phyloP scores from a whole-genome alignment of 1,284 basidiomycete species.

The Trametes hirsuta region DNA sequence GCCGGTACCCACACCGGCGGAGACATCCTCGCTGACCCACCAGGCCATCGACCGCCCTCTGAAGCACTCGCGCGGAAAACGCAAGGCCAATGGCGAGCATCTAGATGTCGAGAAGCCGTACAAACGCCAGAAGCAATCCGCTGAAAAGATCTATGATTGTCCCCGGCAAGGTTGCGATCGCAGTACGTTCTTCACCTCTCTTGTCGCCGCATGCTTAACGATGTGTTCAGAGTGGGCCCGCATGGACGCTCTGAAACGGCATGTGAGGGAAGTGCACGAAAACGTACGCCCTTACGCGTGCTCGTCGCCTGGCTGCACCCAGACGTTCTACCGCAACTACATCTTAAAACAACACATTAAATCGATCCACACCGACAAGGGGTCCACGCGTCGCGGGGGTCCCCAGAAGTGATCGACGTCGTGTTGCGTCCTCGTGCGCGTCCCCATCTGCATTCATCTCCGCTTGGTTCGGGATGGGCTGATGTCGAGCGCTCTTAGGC shows the following conservation, averaged over 20 bases:
- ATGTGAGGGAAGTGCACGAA: background rate
- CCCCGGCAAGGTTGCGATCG: background rate
- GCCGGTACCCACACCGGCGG: background rate
- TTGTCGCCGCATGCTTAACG: background rate
- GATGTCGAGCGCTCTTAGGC: background rate
- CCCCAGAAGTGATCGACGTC: background rate
- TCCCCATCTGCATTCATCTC: background rate
- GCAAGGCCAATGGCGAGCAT: background rate
- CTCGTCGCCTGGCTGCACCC: background rate
- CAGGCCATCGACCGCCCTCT: background rate
- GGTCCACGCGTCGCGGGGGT: constrained; percentile 10
- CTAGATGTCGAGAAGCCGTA: background rate
- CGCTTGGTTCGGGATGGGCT: background rate
- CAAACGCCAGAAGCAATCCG: constrained; percentile 1
- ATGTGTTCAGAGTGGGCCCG: constrained; percentile 1
- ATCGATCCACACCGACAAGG: constrained; percentile 6
- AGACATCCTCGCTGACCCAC: background rate
- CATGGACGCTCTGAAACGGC: background rate
- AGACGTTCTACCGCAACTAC: constrained; percentile 9
- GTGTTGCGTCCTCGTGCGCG: constrained; percentile 1
- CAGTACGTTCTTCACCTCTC: background rate
- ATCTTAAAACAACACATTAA: constrained; percentile 1
- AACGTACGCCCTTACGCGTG: background rate
- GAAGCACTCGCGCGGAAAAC: background rate
- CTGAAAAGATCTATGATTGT: background rate